phyloP scores from a whole-genome alignment of 2,329 filamentous ascomycete genomes.

The Pezicula rhizophila region DNA sequence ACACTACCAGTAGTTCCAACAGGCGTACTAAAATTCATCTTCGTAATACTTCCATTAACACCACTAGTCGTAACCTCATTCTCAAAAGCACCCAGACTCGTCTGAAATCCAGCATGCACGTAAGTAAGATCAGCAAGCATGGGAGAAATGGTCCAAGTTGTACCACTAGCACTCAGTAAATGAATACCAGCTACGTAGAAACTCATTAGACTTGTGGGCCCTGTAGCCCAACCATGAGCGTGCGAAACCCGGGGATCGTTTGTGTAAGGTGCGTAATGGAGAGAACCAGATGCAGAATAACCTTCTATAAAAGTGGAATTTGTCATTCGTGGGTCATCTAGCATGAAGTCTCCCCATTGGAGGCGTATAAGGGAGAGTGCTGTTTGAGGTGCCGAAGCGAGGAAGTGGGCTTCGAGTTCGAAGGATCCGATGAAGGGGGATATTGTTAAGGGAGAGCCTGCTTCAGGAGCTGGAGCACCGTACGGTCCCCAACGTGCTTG shows the following conservation, averaged over 20 bases:
- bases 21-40: background rate
- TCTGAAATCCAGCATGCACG: constrained; percentile 16
- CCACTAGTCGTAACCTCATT: constrained; percentile 3
- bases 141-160: constrained; percentile 25
- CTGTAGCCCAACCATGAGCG: constrained; percentile 30
- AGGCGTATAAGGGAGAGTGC: constrained; percentile 48
- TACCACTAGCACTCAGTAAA: constrained; percentile 16
- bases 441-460: constrained; percentile 31
- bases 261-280: constrained; percentile 30
- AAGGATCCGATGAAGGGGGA: constrained; percentile 41
- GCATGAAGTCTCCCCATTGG: constrained; percentile 51
- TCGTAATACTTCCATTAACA: background rate
- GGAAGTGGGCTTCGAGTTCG: constrained; percentile 39
- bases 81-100: constrained; percentile 13
- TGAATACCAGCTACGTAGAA: constrained; percentile 24
- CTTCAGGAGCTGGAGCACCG: constrained; percentile 40
- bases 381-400: constrained; percentile 37
- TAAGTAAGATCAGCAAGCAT: constrained; percentile 13
- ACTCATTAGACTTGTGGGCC: constrained; percentile 23
- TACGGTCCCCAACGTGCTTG: constrained; percentile 28
- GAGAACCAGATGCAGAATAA: constrained; percentile 26
- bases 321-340: constrained; percentile 34
- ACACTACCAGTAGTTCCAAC: background rate
- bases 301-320: constrained; percentile 32
- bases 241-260: constrained; percentile 28